These are phyloP conservation scores for Paraconiothyrium sp. DNA, from an alignment of 2,329 filamentous ascomycete species.

Conservation along the genomic window DNA sequence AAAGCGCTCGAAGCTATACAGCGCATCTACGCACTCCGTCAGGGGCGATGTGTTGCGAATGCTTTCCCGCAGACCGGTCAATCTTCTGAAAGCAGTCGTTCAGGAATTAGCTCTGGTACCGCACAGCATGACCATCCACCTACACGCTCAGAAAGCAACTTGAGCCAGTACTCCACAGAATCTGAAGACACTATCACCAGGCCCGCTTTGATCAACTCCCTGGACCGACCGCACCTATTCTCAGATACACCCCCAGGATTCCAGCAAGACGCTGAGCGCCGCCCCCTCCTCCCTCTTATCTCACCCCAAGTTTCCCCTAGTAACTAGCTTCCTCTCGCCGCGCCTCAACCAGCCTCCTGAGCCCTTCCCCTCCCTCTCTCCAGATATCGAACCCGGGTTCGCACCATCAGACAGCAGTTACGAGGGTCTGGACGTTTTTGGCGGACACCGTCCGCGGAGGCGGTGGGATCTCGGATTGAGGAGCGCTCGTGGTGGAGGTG, in stretches of 20 bases:
- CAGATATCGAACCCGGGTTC: neutral
- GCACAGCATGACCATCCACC: neutral
- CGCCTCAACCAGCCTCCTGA: neutral
- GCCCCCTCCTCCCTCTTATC: neutral
- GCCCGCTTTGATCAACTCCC: neutral
- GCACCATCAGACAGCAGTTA: neutral
- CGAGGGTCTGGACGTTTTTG: neutral
- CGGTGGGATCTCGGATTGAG: constrained; percentile 1
- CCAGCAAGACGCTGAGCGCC: neutral
- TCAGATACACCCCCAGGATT: no score
- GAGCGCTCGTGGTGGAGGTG: neutral
- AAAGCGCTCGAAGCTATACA: neutral
- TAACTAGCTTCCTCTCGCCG: neutral
- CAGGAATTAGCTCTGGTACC: neutral
- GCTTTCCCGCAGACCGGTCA: neutral
- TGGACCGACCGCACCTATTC: neutral
- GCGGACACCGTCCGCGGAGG: neutral
- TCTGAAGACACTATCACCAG: neutral
- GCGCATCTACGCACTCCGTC: neutral
- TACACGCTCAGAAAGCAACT: neutral
- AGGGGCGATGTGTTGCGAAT: neutral
- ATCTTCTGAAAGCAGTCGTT: no score
- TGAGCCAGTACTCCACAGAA: no score
- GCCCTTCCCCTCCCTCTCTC: neutral
- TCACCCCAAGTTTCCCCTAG: constrained; percentile 1